Base-by-base conservation (phyloP, 495 filamentous ascomycete species). In the Podospora didyma region DNA sequence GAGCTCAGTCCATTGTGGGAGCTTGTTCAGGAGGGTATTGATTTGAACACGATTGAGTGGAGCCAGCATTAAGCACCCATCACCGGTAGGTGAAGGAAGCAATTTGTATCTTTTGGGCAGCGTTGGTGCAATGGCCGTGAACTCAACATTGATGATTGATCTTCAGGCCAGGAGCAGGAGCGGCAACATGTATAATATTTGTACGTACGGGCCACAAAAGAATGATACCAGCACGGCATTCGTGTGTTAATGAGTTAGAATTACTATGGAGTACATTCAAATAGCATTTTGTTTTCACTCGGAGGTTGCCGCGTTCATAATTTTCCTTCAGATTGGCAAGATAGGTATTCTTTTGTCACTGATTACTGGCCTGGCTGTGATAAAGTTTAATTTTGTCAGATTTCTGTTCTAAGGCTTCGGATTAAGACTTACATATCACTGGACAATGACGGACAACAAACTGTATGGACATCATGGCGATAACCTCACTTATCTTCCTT, bases 1-100 rank as follows among this genome's bases (percentile, higher is more conserved):
- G 94, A 98, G 78, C 79, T 99, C 68, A 96, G 91, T 70, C 94
- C 94, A 51, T 74, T 99, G 61, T 99, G 94, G 94, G 94, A 99
- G 75, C 72, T 99, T 57, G 94, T 99, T 12, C 95, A 99, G 74
- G 95, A 97, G 72, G 94, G 94, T 2, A 81, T 97, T 61, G 94
- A 94, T 61, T 74, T 99, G 68, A 91, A 93, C 72, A 96, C 89
- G 51, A 99, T 99, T 68, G 86, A 99, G 75, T 99, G 94, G 94
- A 94, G 87, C 62, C 90, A 96, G 75, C 95, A 96, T 70, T 96
- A 63, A 80, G 62, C 17, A 12, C 12, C 16, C 20, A 31, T 41
- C 10, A 24, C 5, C 17, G 26, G 16, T 37, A 9, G 4, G 41
- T 21, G 1, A 23, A 34, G 12, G 20, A n/a, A 46, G 22, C 24